A percentile compares a stretch with the other conserved stretches of the same genome.
phyloP scores from a whole-genome alignment of 2,329 filamentous ascomycete species.

The Pseudomassariella vexata region DNA sequence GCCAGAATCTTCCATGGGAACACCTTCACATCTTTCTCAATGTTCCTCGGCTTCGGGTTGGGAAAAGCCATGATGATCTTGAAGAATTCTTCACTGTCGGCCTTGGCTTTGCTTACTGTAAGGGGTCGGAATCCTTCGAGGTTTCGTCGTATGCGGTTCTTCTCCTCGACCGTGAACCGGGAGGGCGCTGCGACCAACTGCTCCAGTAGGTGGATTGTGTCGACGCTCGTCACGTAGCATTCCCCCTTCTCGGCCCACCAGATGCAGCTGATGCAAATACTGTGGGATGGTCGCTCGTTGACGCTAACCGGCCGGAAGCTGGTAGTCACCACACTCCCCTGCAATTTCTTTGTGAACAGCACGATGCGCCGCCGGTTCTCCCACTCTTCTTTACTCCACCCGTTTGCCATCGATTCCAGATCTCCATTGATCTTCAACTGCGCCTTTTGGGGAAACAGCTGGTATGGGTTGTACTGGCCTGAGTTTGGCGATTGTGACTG shows the following conservation, averaged over 20 bases:
- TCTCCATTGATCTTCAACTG: slow-evolving; percentile 80
- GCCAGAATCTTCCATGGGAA: slow-evolving; percentile 92
- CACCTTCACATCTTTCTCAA: slow-evolving; percentile 98
- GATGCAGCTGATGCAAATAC: slow-evolving; percentile 95
- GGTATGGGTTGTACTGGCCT: slow-evolving; percentile 65
- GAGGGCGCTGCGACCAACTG: slow-evolving; percentile 70
- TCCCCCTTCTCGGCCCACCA: slow-evolving; percentile 90
- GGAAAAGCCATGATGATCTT: slow-evolving; percentile 98
- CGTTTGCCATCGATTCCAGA: slow-evolving; percentile 73
- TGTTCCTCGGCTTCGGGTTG: slow-evolving; percentile 90
- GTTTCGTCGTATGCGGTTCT: slow-evolving; percentile 95
- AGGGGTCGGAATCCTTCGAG: slow-evolving; percentile 88
- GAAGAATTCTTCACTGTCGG: slow-evolving; percentile 95
- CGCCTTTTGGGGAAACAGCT: slow-evolving; percentile 79
- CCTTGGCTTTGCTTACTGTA: slow-evolving; percentile 88
- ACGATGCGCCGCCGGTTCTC: slow-evolving; percentile 77
- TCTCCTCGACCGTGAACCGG: slow-evolving; percentile 92
- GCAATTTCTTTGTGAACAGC: slow-evolving; percentile 78
- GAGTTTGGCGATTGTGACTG: slow-evolving; percentile 32
- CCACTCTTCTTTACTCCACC: slow-evolving; percentile 80
- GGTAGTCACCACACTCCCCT: slow-evolving; percentile 73
- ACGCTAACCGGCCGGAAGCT: slow-evolving; percentile 74
- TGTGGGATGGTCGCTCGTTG: slow-evolving; percentile 74
- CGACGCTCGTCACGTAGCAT: slow-evolving; percentile 92
- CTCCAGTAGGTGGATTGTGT: slow-evolving; percentile 93